A percentile compares a stretch with the other conserved stretches of the same genome.
phyloP scores from a whole-genome alignment of 2,329 filamentous ascomycete genomes.

The Nannizzia gypsea region DNA sequence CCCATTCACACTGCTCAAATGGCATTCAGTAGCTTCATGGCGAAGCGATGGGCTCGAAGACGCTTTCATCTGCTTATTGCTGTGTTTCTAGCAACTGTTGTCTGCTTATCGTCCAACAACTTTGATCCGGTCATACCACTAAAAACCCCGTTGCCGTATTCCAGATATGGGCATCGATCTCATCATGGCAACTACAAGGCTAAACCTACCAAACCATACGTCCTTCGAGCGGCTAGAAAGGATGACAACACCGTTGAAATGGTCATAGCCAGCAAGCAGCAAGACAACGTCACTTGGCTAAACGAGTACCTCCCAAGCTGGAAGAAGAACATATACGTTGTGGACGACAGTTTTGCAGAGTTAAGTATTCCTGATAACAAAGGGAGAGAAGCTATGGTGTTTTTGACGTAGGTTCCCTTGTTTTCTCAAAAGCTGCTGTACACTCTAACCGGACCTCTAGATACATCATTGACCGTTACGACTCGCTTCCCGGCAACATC shows the following conservation, averaged over 20 bases:
- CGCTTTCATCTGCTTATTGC: background rate
- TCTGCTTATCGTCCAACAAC: background rate
- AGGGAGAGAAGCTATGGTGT: conserved; percentile 51
- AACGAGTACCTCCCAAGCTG: conserved; percentile 33
- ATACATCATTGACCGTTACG: conserved; percentile 52
- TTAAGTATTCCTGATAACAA: conserved; percentile 48
- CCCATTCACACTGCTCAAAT: background rate
- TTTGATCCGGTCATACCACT: background rate
- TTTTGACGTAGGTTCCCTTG: conserved; percentile 36
- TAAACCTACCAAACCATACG: background rate
- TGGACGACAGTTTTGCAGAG: conserved; percentile 40
- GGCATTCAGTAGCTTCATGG: background rate
- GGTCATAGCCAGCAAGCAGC: conserved; percentile 31
- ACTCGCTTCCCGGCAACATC: conserved; percentile 45
- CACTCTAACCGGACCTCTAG: background rate
- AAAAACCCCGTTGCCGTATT: background rate
- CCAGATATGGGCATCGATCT: background rate
- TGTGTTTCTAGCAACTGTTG: background rate
- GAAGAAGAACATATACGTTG: conserved; percentile 45
- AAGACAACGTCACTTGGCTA: conserved; percentile 32
- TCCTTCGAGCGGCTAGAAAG: conserved; percentile 16
- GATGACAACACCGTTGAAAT: conserved; percentile 64
- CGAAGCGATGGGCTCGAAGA: background rate
- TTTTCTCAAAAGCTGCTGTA: background rate
- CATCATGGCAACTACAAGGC: background rate